Conservation (phyloP, 2,329 filamentous ascomycete species). For the Stromatinia cepivora region DNA sequence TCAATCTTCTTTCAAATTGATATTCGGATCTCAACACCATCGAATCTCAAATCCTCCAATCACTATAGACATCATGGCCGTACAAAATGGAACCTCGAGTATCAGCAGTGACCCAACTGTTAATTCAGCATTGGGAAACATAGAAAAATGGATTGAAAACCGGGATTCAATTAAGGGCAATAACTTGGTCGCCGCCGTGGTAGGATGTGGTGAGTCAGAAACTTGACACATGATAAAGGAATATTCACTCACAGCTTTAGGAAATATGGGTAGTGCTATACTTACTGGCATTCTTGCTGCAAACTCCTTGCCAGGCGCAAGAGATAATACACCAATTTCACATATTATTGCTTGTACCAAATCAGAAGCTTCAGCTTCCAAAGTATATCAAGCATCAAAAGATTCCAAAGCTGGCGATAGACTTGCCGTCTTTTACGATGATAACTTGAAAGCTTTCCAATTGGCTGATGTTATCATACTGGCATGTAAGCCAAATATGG, state of each 20-base stretch:
- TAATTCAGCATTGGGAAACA: neutral
- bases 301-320: constrained; percentile 2
- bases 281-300: constrained; percentile 17
- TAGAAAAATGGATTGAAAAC: constrained; percentile 7
- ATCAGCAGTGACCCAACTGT: constrained; percentile 6
- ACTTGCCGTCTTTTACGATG: constrained; percentile 12
- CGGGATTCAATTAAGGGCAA: neutral
- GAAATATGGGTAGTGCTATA: constrained; percentile 21
- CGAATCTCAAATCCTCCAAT: neutral
- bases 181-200: constrained; percentile 17
- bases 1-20: neutral
- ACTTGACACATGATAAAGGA: neutral
- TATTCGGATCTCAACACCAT: neutral
- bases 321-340: constrained; percentile 19
- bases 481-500: constrained; percentile 24
- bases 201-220: constrained; percentile 23
- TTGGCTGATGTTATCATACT: constrained; percentile 16
- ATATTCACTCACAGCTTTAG: constrained; percentile 10
- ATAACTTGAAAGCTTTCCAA: constrained; percentile 20
- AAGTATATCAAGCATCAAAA: constrained; percentile 13
- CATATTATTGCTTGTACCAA: constrained; percentile 22
- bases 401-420: constrained; percentile 11
- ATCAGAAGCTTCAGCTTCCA: constrained; percentile 17
- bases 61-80: neutral
- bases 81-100: neutral